phyloP scores from a whole-genome alignment of 2,329 filamentous ascomycete species.

The Camptophora hylomeconis region DNA sequence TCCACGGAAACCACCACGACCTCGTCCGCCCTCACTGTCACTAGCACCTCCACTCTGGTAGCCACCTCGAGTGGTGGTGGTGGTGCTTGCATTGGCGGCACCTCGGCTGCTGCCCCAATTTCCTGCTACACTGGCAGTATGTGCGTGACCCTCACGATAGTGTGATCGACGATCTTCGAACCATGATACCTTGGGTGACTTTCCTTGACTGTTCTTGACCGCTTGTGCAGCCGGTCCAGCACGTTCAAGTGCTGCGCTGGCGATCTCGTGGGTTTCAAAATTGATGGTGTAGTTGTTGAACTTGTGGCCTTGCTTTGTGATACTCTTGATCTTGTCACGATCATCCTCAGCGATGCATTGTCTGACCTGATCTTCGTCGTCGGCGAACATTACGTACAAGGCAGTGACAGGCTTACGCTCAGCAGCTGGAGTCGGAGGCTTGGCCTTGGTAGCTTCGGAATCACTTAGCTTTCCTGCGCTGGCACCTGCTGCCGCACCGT shows the following conservation, averaged over 20 bases:
- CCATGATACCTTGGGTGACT: slow-evolving; percentile 69
- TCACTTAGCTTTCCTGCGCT: slow-evolving; percentile 22
- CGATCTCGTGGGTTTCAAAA: slow-evolving; percentile 67
- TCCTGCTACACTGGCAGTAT: slow-evolving; percentile 32
- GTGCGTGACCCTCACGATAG: slow-evolving; percentile 21
- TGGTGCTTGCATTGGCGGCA: slow-evolving; percentile 46
- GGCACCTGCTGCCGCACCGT: slow-evolving; percentile 38
- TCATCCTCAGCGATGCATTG: slow-evolving; percentile 76
- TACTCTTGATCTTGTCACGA: slow-evolving; percentile 61
- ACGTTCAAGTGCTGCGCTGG: slow-evolving; percentile 63
- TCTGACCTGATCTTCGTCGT: slow-evolving; percentile 68
- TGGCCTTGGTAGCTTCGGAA: slow-evolving; percentile 40
- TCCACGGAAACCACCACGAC: slow-evolving; percentile 41
- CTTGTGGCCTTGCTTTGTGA: slow-evolving; percentile 50
- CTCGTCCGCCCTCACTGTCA: slow-evolving; percentile 57
- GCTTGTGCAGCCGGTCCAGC: slow-evolving; percentile 61
- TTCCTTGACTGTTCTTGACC: slow-evolving; percentile 53
- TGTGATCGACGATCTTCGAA: slow-evolving; percentile 54
- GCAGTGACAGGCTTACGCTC: slow-evolving; percentile 58
- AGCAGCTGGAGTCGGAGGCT: slow-evolving; percentile 38
- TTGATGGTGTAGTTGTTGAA: slow-evolving; percentile 78
- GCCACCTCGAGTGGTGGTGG: slow-evolving; percentile 47
- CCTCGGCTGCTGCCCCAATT: slow-evolving; percentile 47
- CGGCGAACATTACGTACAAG: slow-evolving; percentile 80
- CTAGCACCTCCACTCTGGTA: slow-evolving; percentile 78